Base-by-base conservation (phyloP, 768 basidiomycete genomes). In the Pisolithus marmoratus region DNA sequence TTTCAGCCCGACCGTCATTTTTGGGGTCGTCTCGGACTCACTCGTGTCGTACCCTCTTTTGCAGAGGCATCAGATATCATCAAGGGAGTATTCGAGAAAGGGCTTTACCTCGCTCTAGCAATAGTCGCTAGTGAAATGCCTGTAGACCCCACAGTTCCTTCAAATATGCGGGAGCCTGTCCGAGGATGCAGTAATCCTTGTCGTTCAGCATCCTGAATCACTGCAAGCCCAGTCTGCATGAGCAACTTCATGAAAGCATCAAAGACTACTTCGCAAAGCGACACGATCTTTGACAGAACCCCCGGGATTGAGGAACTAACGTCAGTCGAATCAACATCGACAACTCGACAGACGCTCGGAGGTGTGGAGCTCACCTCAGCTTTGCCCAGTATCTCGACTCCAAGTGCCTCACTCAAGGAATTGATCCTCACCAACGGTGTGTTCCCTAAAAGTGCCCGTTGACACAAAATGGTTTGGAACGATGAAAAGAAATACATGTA, bases 241-340 rank as follows among this genome's bases (percentile, higher is more conserved):
- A 52, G 43, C 38, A 29, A 43, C 45, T 45, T 1, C n/a, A 11
- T 22, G 23, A 50, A 55, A 20, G 2, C 4, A 1, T 27, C 54
- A 45, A 38, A 54, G 34, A 46, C 45, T 62, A 96, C 94, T 91
- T 67, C 84, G 80, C 54, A 97, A 67, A 0, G 94, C 95, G n/a
- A 98, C 95, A 27, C 96, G 82, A 67, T 99, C 96, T 67, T 99
- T 99, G 46, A 97, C 89, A 49, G 94, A 97, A 38, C 96, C 96
- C 23, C 95, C 95, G 1, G 96, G 95, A 68, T 99, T 99, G 54
- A 98, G 65, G 64, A 86, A 99, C 92, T 98, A 59, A 9, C 48
- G 19, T 27, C 12, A 36, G 44, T 53, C 42, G 26, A 29, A 23
- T 41, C 19, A 38, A 24, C 12, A 17, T 2, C 22, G 14, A 40